Evolutionary conservation across 2,329 filamentous ascomycete genomes (phyloP), one percentile per base, ranked within the genome.

Genomic region (Thyridium curvatum): DNA sequence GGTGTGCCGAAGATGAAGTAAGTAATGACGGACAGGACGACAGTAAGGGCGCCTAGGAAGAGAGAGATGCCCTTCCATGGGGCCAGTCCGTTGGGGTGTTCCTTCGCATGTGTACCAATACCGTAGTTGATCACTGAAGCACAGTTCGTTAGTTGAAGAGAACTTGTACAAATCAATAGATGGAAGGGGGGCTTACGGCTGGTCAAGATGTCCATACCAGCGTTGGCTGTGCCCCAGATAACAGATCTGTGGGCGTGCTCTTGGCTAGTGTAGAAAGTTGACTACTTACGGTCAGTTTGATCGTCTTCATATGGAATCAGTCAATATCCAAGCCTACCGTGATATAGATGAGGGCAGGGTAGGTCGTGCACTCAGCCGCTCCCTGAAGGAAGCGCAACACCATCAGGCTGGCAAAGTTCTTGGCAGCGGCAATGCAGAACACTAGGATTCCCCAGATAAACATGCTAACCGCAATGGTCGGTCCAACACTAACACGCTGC

Each of bases 341-440:
- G 14, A 64, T 53, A 17, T 62, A 51, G 33, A 64, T 58, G 39
- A 64, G 64, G 0, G 60, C 60, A 2, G 60, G 60, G 1, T 56
- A 60, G 17, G 64, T 63, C 41, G 54, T 61, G 42, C 61, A 61
- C 45, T 61, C 60, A 16, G 62, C 63, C 4, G 59, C 7, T 2
- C 61, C 61, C 44, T 65, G 61, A 1, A 65, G 50, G 3, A 56
- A 59, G 3, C 61, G 55, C 3, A 64, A 41, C 1, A 52, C 48
- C 28, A 61, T 47, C 16, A 64, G 51, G 3, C 64, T 59, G 2
- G 54, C 53, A 32, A 63, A 65, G 49, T 63, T 61, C 37, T 62
- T 38, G 5, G 58, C 49, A 38, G 63, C 62, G 2, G 58, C 60
- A 18, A 64, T 52, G 42, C 52, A 59, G n/a, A 65, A 49, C 4